Percentiles rank a stretch among this genome's conserved stretches.
These are phyloP conservation scores for Podila clonocystis DNA, from an alignment of 192 early-diverging fungal genomes.

Conservation along the genomic window DNA sequence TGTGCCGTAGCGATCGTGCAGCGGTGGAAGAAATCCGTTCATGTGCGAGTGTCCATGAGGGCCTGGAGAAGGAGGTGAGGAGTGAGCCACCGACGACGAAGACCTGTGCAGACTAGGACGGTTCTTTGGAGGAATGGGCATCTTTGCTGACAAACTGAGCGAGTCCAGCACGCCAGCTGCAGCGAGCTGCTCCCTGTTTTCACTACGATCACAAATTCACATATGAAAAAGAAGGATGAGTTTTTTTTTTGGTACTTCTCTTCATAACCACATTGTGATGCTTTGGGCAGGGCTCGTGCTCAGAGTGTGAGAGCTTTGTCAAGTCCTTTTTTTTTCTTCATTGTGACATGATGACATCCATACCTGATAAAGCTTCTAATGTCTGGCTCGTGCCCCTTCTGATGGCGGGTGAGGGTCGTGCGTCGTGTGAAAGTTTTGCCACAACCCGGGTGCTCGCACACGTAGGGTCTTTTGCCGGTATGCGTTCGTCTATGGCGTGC, in stretches of 20 bases:
- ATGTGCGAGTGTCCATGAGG: conserved; percentile 20
- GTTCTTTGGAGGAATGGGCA: conserved; percentile 39
- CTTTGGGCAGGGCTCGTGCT: too few relatives aligned
- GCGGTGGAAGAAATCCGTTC: conserved; percentile 26
- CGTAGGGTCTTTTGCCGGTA: conserved; percentile 81
- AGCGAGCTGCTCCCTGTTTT: conserved; percentile 49
- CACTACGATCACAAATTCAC: conserved; percentile 13
- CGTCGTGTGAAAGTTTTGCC: conserved; percentile 77
- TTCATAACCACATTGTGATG: neutral
- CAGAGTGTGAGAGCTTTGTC: too few relatives aligned
- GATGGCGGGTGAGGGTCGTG: conserved; percentile 73
- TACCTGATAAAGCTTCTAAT: conserved; percentile 58
- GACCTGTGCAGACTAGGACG: conserved; percentile 46
- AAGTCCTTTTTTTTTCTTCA: too few relatives aligned
- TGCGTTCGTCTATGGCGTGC: conserved; percentile 83
- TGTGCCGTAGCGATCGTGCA: conserved; percentile 33
- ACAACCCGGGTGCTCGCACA: conserved; percentile 73
- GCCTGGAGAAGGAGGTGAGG: conserved; percentile 45
- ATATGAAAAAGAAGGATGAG: conserved; percentile 10
- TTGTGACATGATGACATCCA: neutral
- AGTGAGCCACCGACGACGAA: conserved; percentile 37
- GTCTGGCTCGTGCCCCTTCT: conserved; percentile 62
- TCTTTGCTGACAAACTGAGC: conserved; percentile 48
- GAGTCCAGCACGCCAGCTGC: conserved; percentile 46
- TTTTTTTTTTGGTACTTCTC: conserved; percentile 3